Conservation (phyloP, 192 early-diverging fungal genomes). For the Rhizophagus clarus region DNA sequence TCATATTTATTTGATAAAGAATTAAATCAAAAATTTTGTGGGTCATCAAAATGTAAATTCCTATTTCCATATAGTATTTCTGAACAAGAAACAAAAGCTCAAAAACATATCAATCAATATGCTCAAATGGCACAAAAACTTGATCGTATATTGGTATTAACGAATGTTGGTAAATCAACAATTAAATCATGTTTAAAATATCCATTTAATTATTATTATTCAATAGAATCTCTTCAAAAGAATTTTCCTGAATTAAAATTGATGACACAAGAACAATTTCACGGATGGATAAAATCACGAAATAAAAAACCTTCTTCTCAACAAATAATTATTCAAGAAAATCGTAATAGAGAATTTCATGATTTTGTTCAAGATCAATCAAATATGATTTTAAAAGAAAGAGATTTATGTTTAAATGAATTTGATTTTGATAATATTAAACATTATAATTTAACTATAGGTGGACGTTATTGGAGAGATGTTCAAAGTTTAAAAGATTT, state of each 20-base stretch:
- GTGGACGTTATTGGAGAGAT: too few species aligned
- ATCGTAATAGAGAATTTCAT: too few species aligned
- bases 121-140: conserved; percentile 34
- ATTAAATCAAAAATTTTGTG: conserved; percentile 6
- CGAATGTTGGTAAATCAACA: conserved; percentile 37
- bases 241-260: not conserved
- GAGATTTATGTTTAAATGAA: too few species aligned
- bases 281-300: not conserved
- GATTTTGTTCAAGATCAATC: too few species aligned
- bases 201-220: conserved; percentile 39
- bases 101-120: conserved; percentile 36
- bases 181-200: conserved; percentile 35
- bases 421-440: too few species aligned
- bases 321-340: too few species aligned
- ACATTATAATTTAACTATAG: too few species aligned
- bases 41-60: not conserved
- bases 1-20: not conserved
- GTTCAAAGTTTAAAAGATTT: too few species aligned
- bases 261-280: not conserved
- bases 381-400: too few species aligned
- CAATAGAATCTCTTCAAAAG: not conserved
- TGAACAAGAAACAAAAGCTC: conserved; percentile 41
- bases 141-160: conserved; percentile 39
- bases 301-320: not conserved
- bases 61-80: not conserved